Evolutionary conservation across 2,329 filamentous ascomycete species (phyloP).

Genomic region (Endoconidiophora laricicola): DNA sequence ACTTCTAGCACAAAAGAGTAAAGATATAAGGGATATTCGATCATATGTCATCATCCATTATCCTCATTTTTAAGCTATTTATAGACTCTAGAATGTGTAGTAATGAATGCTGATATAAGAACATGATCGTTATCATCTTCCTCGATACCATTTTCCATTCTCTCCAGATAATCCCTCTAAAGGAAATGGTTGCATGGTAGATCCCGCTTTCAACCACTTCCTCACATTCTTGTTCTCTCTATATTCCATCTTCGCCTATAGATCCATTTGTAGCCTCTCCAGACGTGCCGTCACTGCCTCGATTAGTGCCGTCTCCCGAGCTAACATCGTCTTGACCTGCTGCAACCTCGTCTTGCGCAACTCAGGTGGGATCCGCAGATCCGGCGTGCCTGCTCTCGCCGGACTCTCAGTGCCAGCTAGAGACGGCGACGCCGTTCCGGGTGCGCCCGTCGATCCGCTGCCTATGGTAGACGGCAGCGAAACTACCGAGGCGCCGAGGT

Average conservation of each 20-base stretch:
- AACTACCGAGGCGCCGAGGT: conserved; percentile 10
- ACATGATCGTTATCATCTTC: too few species aligned
- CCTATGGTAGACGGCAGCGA: conserved; percentile 17
- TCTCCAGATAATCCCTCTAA: not conserved
- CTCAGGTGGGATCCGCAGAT: conserved; percentile 39
- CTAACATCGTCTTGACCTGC: conserved; percentile 45
- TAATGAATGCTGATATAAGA: too few species aligned
- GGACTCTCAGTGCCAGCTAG: conserved; percentile 12
- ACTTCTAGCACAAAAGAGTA: too few species aligned
- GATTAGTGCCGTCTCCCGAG: conserved; percentile 50
- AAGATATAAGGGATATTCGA: too few species aligned
- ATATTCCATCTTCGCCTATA: not conserved
- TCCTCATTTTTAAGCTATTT: too few species aligned
- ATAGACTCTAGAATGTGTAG: too few species aligned
- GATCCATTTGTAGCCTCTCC: conserved; percentile 33
- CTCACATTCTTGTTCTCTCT: not conserved
- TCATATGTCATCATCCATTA: too few species aligned
- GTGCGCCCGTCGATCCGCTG: conserved; percentile 1
- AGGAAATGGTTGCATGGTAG: not conserved
- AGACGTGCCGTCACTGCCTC: conserved; percentile 48
- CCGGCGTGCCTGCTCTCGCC: conserved; percentile 20
- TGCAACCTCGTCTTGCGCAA: conserved; percentile 46
- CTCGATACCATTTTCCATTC: too few species aligned
- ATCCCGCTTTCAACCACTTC: too few species aligned
- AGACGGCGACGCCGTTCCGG: not conserved